Base-by-base conservation (phyloP, 2,329 filamentous ascomycete genomes). In the Apiospora sp. region DNA sequence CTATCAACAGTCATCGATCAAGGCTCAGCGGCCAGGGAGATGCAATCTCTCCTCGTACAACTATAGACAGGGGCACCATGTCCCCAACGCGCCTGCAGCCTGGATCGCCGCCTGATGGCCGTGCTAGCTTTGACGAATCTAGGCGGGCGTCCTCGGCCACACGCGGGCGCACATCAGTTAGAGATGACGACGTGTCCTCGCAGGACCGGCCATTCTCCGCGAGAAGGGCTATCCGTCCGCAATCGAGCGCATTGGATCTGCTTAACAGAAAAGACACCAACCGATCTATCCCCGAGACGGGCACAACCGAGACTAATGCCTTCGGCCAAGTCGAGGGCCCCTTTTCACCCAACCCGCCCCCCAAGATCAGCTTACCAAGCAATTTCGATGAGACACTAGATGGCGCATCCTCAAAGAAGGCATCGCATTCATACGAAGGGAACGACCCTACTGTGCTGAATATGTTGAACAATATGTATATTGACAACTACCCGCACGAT, bases 391-490 rank as follows among this genome's bases (percentile, higher is more conserved):
- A 79, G 14, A 76, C 79, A 19, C 77, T 81, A 14, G 80, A 81
- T 43, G 76, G 83, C 4, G 81, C 80, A 4, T 82, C 84, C 19
- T 87, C 86, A 51, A 89, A 89, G 74, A 88, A 87, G 72, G 88
- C 89, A 3, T 92, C 91, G 54, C 96, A 98, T 82, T 94, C 93
- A 3, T 98, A 99, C 79, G 88, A 90, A 64, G 96, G 96, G 1
- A 95, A 93, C 72, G 91, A 93, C 74, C 91, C 92, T 4, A 90
- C 84, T 77, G 90, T 93, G 71, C 84, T 93, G 68, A 88, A 88
- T 78, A 92, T 93, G 88, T 83, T 99, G 4, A 94, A 98, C 80
- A 91, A 93, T 6, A 95, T 98, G 84, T 98, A 96, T 79, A 87
- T 91, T 37, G 90, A 93, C 73, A 92, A 92, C 75, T 92, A 91